Evolutionary conservation across 345 rosid genomes (phyloP).

Genomic region (Gossypium longicalyx): DNA sequence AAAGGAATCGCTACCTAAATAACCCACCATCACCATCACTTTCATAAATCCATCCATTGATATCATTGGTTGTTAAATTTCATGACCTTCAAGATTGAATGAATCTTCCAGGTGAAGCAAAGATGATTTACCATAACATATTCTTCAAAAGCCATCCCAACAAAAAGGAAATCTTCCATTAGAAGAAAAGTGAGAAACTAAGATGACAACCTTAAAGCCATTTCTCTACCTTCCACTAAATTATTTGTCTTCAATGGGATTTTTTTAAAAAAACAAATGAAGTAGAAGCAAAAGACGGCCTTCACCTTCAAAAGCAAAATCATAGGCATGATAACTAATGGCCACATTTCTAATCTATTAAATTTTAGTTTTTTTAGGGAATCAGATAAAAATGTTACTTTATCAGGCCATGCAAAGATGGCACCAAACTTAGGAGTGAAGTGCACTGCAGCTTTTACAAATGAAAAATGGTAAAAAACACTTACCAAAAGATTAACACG

Average conservation of each 20-base stretch:
- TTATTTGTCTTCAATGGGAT: background rate
- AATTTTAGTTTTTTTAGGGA: background rate
- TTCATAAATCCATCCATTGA: background rate
- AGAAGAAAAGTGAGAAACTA: background rate
- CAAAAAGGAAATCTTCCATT: background rate
- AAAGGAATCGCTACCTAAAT: background rate
- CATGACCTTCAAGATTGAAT: background rate
- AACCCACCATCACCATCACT: background rate
- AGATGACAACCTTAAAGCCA: background rate
- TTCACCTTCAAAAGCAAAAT: background rate
- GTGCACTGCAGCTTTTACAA: background rate
- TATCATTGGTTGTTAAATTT: background rate
- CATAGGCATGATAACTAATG: background rate
- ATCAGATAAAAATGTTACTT: background rate
- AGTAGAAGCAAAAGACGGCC: background rate
- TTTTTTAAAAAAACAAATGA: too few relatives aligned
- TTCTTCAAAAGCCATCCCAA: background rate
- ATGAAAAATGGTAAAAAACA: background rate
- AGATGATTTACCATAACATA: background rate
- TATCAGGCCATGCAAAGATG: constrained; percentile 10
- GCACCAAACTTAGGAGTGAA: background rate
- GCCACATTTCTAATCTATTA: background rate
- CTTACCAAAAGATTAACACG: constrained; percentile 10
- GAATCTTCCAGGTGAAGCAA: constrained; percentile 1
- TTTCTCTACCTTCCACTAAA: constrained; percentile 2